Evolutionary conservation across 139 green algal genomes (phyloP).

Genomic region (Chlorella sorokiniana): DNA sequence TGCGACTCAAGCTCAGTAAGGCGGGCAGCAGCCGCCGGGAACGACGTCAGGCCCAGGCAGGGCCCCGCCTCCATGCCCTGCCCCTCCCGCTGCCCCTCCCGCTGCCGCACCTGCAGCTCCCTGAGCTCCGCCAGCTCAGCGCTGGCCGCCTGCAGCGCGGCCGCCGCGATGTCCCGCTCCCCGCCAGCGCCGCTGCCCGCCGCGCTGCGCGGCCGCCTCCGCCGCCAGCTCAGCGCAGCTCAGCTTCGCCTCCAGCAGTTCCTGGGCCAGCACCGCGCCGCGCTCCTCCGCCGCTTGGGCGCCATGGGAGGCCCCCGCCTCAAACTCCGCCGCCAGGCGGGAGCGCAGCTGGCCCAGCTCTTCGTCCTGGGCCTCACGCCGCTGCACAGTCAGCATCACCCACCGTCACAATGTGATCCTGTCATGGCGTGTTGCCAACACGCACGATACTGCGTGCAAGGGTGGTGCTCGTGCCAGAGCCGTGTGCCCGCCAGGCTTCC

Average conservation of each 20-base stretch:
- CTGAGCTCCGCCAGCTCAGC: constrained; percentile 55
- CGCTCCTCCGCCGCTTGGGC: neutral
- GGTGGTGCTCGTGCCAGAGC: too few relatives aligned
- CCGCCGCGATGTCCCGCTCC: neutral
- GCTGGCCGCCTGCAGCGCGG: constrained; percentile 56
- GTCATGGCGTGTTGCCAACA: too few relatives aligned
- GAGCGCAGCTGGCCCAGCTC: constrained; percentile 39
- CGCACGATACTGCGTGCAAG: too few relatives aligned
- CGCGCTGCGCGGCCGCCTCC: constrained; percentile 38
- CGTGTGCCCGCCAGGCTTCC: too few relatives aligned
- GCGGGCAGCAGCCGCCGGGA: neutral
- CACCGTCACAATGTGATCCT: too few relatives aligned
- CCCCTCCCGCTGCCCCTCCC: neutral
- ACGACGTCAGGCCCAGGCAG: neutral
- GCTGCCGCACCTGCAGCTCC: constrained; percentile 35
- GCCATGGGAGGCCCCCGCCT: neutral
- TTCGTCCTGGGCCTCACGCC: constrained; percentile 53
- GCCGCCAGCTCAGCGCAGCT: constrained; percentile 25
- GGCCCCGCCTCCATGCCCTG: neutral
- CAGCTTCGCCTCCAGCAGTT: constrained; percentile 51
- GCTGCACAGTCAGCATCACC: constrained; percentile 30
- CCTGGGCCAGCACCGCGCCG: constrained; percentile 46
- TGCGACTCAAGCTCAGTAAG: constrained; percentile 30
- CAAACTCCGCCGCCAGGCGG: constrained; percentile 23
- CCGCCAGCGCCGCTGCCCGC: neutral